phyloP scores from a whole-genome alignment of 768 basidiomycete species.

The Psilocybe cyanescens region DNA sequence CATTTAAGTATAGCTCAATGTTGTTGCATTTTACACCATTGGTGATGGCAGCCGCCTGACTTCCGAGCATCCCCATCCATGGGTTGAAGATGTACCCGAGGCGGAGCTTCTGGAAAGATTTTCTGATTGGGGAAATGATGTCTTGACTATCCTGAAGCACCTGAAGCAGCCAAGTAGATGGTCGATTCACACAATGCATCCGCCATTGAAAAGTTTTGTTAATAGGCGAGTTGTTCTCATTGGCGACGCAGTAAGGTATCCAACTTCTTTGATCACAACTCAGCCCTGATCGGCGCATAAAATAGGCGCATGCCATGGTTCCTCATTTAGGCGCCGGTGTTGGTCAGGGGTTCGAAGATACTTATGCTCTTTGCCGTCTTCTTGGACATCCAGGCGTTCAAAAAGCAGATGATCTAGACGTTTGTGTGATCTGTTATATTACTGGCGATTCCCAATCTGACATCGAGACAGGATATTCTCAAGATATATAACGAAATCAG shows the following conservation, averaged over 20 bases:
- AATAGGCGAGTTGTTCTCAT: conserved; percentile 52
- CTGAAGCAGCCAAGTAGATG: conserved; percentile 52
- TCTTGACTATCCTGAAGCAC: conserved; percentile 41
- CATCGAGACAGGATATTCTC: conserved; percentile 44
- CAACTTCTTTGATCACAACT: neutral
- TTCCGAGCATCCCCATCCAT: conserved; percentile 29
- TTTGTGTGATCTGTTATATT: conserved; percentile 21
- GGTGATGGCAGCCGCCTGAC: conserved; percentile 5
- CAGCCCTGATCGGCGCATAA: neutral
- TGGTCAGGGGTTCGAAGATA: conserved; percentile 65
- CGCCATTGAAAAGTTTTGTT: conserved; percentile 47
- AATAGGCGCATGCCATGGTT: conserved; percentile 60
- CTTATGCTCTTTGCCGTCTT: conserved; percentile 47
- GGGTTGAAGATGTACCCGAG: conserved; percentile 44
- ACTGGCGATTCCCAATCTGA: neutral
- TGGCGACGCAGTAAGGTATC: conserved; percentile 53
- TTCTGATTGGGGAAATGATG: conserved; percentile 51
- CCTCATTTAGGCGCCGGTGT: conserved; percentile 64
- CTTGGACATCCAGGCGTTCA: conserved; percentile 46
- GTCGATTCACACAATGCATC: conserved; percentile 53
- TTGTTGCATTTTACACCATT: conserved; percentile 36
- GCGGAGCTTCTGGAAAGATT: conserved; percentile 47
- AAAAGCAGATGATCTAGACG: conserved; percentile 47
- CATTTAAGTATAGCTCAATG: conserved; percentile 40
- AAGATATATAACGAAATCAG: conserved; percentile 48